Evolutionary conservation across 352 stramenopile species (phyloP).

Genomic region (Phytophthora meadii): DNA sequence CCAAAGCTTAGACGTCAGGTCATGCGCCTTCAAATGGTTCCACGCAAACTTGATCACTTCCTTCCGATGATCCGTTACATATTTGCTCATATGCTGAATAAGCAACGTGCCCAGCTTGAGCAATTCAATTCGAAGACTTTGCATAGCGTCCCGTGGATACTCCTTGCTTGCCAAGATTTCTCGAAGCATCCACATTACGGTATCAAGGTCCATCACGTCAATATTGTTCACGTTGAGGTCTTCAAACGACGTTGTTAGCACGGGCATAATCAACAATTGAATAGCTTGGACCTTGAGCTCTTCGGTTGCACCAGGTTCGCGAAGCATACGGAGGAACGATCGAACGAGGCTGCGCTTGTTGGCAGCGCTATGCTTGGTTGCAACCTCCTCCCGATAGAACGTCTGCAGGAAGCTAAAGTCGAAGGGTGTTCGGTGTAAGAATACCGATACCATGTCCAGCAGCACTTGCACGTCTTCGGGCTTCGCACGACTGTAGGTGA

Average conservation of each 20-base stretch:
- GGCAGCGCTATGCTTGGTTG: slow-evolving; percentile 55
- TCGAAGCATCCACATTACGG: slow-evolving; percentile 88
- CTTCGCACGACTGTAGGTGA: slow-evolving; percentile 93
- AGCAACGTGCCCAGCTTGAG: slow-evolving; percentile 96
- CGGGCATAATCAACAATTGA: slow-evolving; percentile 94
- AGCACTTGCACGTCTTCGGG: slow-evolving; percentile 96
- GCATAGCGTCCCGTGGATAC: slow-evolving; percentile 66
- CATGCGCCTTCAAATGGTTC: slow-evolving; percentile 96
- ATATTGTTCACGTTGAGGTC: slow-evolving; percentile 78
- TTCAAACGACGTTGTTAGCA: slow-evolving; percentile 90
- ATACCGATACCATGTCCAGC: slow-evolving; percentile 96
- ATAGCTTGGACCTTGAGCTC: slow-evolving; percentile 94
- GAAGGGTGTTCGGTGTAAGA: slow-evolving; percentile 92
- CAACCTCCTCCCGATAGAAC: slow-evolving; percentile 90
- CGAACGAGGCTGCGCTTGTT: slow-evolving; percentile 90
- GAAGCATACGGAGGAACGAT: slow-evolving; percentile 90
- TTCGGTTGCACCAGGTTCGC: slow-evolving; percentile 70
- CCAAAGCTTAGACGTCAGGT: slow-evolving; percentile 96
- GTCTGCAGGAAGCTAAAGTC: slow-evolving; percentile 96
- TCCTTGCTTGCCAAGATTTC: slow-evolving; percentile 91
- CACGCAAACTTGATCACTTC: slow-evolving; percentile 99
- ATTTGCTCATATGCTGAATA: slow-evolving; percentile 95
- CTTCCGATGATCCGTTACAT: slow-evolving; percentile 94
- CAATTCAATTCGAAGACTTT: slow-evolving; percentile 90
- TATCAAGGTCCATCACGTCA: slow-evolving; percentile 88